These are phyloP conservation scores for Larix sibirica DNA, from an alignment of 83 land plant species.

Conservation along the genomic window DNA sequence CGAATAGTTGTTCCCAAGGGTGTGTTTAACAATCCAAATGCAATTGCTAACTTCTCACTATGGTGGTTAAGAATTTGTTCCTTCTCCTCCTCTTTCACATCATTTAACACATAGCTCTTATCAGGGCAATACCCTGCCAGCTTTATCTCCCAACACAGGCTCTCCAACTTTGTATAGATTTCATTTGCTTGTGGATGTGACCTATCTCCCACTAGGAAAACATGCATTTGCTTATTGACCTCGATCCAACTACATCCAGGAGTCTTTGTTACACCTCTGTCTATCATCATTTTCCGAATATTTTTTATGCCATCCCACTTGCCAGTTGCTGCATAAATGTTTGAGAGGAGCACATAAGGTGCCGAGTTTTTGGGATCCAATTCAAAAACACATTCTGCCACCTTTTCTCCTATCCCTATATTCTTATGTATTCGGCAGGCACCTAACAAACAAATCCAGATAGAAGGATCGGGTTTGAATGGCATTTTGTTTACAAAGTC, in stretches of 20 bases:
- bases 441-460: conserved; percentile 2
- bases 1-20: background rate
- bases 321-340: conserved; percentile 4
- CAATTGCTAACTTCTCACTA: background rate
- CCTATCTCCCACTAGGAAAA: background rate
- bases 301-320: background rate
- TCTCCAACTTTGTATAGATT: conserved; percentile 5
- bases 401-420: background rate
- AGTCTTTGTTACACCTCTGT: background rate
- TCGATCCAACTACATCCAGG: conserved; percentile 10
- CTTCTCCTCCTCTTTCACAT: background rate
- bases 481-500: conserved; percentile 11
- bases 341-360: background rate
- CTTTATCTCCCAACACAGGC: background rate
- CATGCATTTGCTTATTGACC: background rate
- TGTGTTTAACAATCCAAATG: background rate
- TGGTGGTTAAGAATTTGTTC: background rate
- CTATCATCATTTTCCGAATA: background rate
- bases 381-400: conserved; percentile 1
- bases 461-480: background rate
- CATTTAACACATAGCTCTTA: background rate
- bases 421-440: conserved; percentile 11
- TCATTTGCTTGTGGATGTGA: background rate
- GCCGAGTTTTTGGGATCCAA: conserved; percentile 8
- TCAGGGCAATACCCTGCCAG: background rate